Evolutionary conservation across 1,284 basidiomycete genomes (phyloP), one percentile per base, ranked within the genome.

Genomic region (Cutaneotrichosporon sp.): DNA sequence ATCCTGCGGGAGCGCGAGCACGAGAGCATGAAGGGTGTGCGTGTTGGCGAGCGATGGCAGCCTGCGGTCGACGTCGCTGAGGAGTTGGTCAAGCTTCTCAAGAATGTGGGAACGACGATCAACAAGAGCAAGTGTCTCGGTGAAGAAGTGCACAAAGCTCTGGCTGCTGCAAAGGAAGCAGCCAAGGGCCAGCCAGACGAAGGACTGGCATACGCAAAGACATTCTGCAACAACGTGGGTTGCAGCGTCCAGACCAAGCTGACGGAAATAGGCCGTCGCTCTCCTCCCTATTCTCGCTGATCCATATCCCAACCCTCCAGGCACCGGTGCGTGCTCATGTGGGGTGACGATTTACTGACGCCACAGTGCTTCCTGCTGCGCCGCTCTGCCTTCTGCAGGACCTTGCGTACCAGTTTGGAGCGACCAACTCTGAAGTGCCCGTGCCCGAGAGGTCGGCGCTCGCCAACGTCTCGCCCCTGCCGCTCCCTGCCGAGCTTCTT

Each of bases 331-430:
- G 54, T 38, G 7, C 7, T 23, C 41, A 8, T 15, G 8, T 14
- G 7, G 1, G 10, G 9, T 37, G 2, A 9, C 15, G n/a, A 10
- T 30, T 17, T 10, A 26, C 56, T 54, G 20, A 55, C 53, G 26
- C n/a, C 1, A n/a, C 53, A 67, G 65, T 48, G 1, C 54, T 65
- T 8, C 64, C 66, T 5, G 42, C 61, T 1, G 56, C 56, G 0
- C 63, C 65, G 2, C 48, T 69, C 2, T 56, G 56, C 21, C 56
- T 69, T 2, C 51, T 67, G 13, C 64, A 69, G 33, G 67, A 67
- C 40, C 66, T 69, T 7, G 50, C 61, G 12, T 33, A 51, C 35
- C 57, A 49, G 30, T 54, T 60, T 20, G 45, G 35, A 35, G 54
- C 47, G 36, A 54, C 30, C 18, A 50, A 46, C 42, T 26, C 14